phyloP scores from a whole-genome alignment of 1,284 basidiomycete species.

The Microbotryum saponariae region DNA sequence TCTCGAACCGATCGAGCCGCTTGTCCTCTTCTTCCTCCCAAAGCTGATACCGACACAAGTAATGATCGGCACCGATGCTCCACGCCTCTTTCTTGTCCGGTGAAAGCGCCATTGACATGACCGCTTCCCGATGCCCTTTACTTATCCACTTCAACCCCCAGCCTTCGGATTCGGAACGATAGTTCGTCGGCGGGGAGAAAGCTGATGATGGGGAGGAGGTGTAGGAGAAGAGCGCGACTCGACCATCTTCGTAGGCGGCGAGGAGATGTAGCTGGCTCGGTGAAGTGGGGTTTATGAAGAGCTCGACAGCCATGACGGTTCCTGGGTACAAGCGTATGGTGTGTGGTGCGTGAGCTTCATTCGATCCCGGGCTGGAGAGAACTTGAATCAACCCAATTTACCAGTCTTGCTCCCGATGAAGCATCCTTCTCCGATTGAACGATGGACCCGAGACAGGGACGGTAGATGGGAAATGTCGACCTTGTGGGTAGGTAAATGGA shows the following conservation, averaged over 20 bases:
- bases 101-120: constrained; percentile 28
- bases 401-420: constrained; percentile 31
- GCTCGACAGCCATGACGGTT: constrained; percentile 31
- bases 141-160: constrained; percentile 29
- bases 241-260: constrained; percentile 33
- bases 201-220: neutral
- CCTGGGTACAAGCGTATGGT: constrained; percentile 10
- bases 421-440: constrained; percentile 27
- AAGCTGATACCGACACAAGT: constrained; percentile 26
- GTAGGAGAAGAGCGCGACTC: constrained; percentile 28
- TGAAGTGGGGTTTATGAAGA: constrained; percentile 9
- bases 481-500: constrained; percentile 3
- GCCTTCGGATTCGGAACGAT: constrained; percentile 17
- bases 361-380: neutral
- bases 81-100: constrained; percentile 15
- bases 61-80: constrained; percentile 32
- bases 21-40: constrained; percentile 5
- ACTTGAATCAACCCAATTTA: neutral
- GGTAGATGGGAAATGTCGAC: constrained; percentile 36
- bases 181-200: neutral
- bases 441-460: constrained; percentile 16
- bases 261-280: constrained; percentile 19
- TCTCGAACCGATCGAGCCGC: constrained; percentile 8
- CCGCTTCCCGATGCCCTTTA: constrained; percentile 33
- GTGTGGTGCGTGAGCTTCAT: neutral